Percentiles rank a stretch among this genome's conserved stretches.
Evolutionary conservation across 306 rosid species (phyloP).

Genomic region (Rubus parviflorus): DNA sequence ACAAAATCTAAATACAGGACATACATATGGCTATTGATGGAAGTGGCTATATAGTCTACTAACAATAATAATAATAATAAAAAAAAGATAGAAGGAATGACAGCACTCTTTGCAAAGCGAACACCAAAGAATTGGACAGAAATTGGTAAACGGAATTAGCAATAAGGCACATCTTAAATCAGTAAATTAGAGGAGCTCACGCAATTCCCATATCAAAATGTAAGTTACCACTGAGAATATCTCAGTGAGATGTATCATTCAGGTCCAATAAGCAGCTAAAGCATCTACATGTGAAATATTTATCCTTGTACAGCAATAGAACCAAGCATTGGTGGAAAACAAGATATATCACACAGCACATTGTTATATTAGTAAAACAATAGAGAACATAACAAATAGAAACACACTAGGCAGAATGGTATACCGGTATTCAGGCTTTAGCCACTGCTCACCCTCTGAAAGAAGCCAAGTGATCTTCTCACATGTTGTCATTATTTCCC

Average conservation of each 20-base stretch:
- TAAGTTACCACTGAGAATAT: background rate
- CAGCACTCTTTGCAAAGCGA: background rate
- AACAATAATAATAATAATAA: conserved; percentile 8
- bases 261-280: conserved; percentile 22
- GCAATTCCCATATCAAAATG: background rate
- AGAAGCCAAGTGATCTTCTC: conserved; percentile 97
- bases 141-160: background rate
- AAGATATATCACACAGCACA: background rate
- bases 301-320: conserved; percentile 1
- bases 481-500: conserved; percentile 92
- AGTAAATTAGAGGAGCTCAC: background rate
- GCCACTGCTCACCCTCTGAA: conserved; percentile 88
- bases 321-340: background rate
- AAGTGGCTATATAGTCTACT: conserved; percentile 19
- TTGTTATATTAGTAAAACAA: background rate
- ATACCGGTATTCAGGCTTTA: conserved; percentile 91
- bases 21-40: background rate
- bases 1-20: conserved; percentile 7
- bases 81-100: background rate
- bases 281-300: background rate
- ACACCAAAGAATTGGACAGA: background rate
- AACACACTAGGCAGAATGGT: conserved; percentile 17
- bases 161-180: background rate
- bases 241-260: conserved; percentile 1
- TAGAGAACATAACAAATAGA: conserved; percentile 20